Conservation (phyloP, 129 eudicot genomes). For the Pseudognaphalium luteoalbum region DNA sequence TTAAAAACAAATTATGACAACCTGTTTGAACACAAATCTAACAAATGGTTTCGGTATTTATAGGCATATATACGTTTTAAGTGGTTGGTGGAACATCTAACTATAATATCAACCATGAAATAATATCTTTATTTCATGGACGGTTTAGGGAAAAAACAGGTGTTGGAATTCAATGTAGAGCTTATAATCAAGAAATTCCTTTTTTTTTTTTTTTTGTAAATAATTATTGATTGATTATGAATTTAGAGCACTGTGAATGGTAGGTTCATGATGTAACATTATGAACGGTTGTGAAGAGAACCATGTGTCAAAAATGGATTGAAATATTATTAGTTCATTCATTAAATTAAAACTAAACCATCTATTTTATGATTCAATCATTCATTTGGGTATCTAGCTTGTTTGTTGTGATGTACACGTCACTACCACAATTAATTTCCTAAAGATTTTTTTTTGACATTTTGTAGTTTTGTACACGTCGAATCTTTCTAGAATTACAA, state of each 20-base stretch:
- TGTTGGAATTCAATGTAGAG: constrained; percentile 17
- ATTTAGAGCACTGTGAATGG: neutral
- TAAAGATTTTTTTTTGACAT: neutral
- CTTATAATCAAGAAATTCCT: no score
- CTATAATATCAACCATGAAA: constrained; percentile 26
- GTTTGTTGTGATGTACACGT: neutral
- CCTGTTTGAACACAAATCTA: constrained; percentile 16
- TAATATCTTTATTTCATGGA: constrained; percentile 19
- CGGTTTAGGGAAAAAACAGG: constrained; percentile 34
- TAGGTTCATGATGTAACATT: neutral
- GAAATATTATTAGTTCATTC: no score
- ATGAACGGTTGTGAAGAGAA: neutral
- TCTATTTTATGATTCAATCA: neutral
- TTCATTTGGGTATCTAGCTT: no score
- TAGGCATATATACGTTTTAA: constrained; percentile 7
- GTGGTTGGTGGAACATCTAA: neutral
- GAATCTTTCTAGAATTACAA: neutral
- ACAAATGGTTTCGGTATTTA: constrained; percentile 23
- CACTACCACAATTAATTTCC: neutral
- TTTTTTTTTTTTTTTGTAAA: no score
- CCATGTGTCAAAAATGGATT: neutral
- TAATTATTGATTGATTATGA: no score
- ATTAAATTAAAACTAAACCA: no score
- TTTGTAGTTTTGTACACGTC: neutral
- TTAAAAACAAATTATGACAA: constrained; percentile 1